Base-by-base conservation (phyloP, 2,329 filamentous ascomycete species). In the Aureobasidium mangrovei region DNA sequence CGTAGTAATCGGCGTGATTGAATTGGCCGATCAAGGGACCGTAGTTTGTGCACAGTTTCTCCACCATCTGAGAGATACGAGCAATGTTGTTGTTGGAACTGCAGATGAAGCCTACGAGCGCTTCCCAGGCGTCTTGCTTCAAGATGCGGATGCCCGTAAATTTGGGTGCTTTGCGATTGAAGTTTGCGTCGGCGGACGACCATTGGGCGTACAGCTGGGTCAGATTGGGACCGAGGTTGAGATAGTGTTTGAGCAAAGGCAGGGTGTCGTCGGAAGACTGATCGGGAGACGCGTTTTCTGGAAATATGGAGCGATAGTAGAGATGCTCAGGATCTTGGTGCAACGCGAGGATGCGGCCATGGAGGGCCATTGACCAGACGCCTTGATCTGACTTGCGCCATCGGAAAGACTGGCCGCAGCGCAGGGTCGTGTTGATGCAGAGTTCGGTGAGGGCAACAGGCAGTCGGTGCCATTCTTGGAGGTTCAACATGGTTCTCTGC, bases 1-100 rank as follows among this genome's bases (percentile, higher is more conserved):
- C 93, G 66, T 96, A 85, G 66, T 93, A 93, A 3, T 83, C 70
- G 49, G 65, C 63, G 9, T 64, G 61, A 29, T 82, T 84, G 52
- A 95, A 69, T 40, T 83, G 76, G 1, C 81, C 87, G 53, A 97
- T 80, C 3, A 88, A 74, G 0, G 83, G 80, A 0, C 93, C 93
- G 64, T 96, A 98, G 64, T 94, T 80, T 29, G 80, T 69, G 67
- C 94, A 98, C 9, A 98, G 75, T 63, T 95, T 97, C 62, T 94
- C 84, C 26, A 91, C 90, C 93, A 98, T 98, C 70, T 94, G 88
- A 4, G 88, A 91, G 67, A 98, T 98, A 38, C 93, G 82, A 2
- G 84, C 80, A 57, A 98, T 98, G 67, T 98, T 96, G 72, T 98
- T 98, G 72, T 98, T 98, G 71, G 90, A 95, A 70, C 91, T 96